Base-by-base conservation (phyloP, 768 basidiomycete species). In the Tulasnella sp. region DNA sequence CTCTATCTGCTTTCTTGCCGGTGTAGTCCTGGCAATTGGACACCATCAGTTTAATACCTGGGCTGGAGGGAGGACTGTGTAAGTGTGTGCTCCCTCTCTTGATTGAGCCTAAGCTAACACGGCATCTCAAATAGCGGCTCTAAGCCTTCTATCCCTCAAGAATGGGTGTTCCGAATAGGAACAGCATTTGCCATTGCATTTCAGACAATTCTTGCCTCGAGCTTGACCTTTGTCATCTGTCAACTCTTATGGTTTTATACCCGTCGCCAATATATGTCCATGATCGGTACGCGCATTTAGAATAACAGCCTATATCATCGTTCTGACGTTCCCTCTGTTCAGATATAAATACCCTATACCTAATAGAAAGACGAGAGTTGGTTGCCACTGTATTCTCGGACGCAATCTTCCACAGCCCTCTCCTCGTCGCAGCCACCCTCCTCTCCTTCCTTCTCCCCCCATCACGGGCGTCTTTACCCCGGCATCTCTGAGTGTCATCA, bases 221-320 rank as follows among this genome's bases (percentile, higher is more conserved):
- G 31, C 20, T 69, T 69, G 12, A 31, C 31, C 64, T 69, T 69
- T 12, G 64, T 69, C 14, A 69, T 37, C 28, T 69, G 64, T 14
- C 64, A 69, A 14, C 64, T 69, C 16, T 37, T 69, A 16, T 69
- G 64, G 64, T 69, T 69, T 34, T 69, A 69, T 69, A 37, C 64
- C 31, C 64, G 31, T 37, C 64, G 64, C 12, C 31, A 69, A 37
- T 37, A 69, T 18, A 28, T 69, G 31, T 28, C 64, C 6, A 69
- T 69, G 28, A 69, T 9, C 64, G 64, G 64, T 69, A 37, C 31
- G 64, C 28, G 12, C 28, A 18, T 28, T 28, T 37, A 37, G 28
- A 28, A 11, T 3, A 14, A 7, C 9, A 37, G 6, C 6, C 8
- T 11, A 2, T 69, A 37, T 14, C 64, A 69, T 34, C 31, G 5